Evolutionary conservation across 2,329 filamentous ascomycete genomes (phyloP).

Genomic region (Fonsecaea pedrosoi): DNA sequence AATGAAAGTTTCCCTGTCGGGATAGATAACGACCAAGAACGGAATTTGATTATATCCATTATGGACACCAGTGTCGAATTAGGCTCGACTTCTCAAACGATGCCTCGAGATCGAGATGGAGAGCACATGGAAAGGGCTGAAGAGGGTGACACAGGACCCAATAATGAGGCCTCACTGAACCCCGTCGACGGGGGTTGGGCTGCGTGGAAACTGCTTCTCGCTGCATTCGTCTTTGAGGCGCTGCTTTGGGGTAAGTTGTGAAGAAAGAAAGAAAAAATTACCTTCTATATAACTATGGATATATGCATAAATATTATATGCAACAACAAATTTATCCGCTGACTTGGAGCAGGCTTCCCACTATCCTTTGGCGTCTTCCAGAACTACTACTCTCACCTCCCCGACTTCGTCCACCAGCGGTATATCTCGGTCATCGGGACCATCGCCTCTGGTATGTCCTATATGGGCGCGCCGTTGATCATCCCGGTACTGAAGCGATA

Average conservation of each 20-base stretch:
- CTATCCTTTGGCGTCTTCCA: constrained; percentile 46
- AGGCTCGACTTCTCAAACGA: background rate
- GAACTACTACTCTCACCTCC: constrained; percentile 44
- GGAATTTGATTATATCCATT: background rate
- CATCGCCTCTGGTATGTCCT: constrained; percentile 40
- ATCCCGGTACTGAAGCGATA: constrained; percentile 47
- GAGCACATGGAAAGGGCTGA: background rate
- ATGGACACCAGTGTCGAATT: background rate
- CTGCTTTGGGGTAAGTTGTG: constrained; percentile 35
- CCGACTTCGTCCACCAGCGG: constrained; percentile 39
- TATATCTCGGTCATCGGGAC: constrained; percentile 46
- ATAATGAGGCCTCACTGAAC: background rate
- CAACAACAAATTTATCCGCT: no score
- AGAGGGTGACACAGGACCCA: background rate
- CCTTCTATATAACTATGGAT: no score
- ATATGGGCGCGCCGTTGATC: constrained; percentile 39
- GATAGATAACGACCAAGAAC: no score
- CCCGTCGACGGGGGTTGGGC: constrained; percentile 33
- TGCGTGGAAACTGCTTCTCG: constrained; percentile 36
- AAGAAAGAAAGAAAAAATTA: background rate
- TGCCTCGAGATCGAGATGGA: background rate
- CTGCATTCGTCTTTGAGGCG: constrained; percentile 38
- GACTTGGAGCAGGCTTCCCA: constrained; percentile 37
- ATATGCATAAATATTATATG: no score
- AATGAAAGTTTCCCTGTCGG: no score